phyloP scores from a whole-genome alignment of 2,329 filamentous ascomycete genomes.

The Trichoderma polysporum region DNA sequence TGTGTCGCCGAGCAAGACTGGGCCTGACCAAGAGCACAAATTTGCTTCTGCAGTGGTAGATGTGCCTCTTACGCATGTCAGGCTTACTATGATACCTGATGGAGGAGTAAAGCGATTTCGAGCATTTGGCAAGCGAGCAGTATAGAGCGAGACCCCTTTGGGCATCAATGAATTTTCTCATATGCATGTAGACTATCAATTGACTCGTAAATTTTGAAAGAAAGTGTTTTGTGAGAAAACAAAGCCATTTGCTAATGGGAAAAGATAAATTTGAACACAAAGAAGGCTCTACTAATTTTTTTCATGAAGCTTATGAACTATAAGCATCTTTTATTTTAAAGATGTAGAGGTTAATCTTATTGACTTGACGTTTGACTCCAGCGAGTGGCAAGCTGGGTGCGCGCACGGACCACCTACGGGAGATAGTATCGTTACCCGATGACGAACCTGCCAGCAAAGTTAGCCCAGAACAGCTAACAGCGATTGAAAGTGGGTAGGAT shows the following conservation, averaged over 20 bases:
- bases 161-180: not conserved
- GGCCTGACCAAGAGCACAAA: constrained; percentile 70
- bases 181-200: not conserved
- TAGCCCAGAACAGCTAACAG: not conserved
- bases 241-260: too few species aligned
- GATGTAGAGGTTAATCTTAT: not conserved
- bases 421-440: constrained; percentile 9
- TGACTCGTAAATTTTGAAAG: not conserved
- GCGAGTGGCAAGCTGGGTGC: not conserved
- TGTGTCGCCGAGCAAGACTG: constrained; percentile 64
- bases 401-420: constrained; percentile 20
- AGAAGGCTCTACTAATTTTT: not conserved
- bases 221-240: too few species aligned
- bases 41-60: constrained; percentile 58
- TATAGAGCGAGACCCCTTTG: not conserved
- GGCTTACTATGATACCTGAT: constrained; percentile 90
- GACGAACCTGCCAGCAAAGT: constrained; percentile 14
- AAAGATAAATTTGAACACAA: not conserved
- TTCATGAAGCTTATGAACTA: not conserved
- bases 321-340: not conserved
- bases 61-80: constrained; percentile 73
- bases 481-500: constrained; percentile 21
- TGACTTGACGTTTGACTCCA: not conserved
- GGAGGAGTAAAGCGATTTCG: constrained; percentile 88
- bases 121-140: constrained; percentile 38